A percentile compares a stretch with the other conserved stretches of the same genome.
These are phyloP conservation scores for Ilyonectria mors-panacis DNA, from an alignment of 2,329 filamentous ascomycete genomes.

Conservation along the genomic window DNA sequence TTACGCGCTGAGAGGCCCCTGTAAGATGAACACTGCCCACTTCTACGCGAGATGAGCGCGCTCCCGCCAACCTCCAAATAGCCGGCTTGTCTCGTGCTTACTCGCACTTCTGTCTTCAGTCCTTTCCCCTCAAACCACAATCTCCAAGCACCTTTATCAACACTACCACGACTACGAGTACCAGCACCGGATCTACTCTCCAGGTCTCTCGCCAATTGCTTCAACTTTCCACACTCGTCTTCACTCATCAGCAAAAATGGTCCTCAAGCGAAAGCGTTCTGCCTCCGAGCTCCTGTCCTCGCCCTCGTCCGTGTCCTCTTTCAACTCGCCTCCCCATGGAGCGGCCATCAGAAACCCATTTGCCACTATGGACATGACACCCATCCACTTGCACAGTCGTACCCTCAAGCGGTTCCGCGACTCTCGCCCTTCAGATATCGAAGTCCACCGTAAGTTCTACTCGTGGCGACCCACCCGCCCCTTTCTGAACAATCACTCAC, in stretches of 20 bases:
- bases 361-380: conserved; percentile 53
- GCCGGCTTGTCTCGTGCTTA: conserved; percentile 4
- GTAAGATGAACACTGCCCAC: conserved; percentile 10
- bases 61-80: conserved; percentile 29
- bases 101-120: conserved; percentile 16
- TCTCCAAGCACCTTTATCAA: neutral
- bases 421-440: conserved; percentile 68
- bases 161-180: neutral
- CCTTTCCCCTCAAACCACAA: neutral
- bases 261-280: conserved; percentile 76
- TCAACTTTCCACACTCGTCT: neutral
- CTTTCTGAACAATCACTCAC: conserved; percentile 34
- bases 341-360: conserved; percentile 51
- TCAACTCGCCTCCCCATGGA: conserved; percentile 55
- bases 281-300: conserved; percentile 68
- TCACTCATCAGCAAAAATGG: conserved; percentile 44
- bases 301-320: conserved; percentile 60
- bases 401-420: conserved; percentile 75
- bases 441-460: conserved; percentile 67
- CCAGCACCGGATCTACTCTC: neutral
- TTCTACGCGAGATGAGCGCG: conserved; percentile 39
- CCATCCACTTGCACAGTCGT: conserved; percentile 66
- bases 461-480: neutral
- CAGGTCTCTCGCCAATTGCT: conserved; percentile 3
- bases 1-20: conserved; percentile 24